These are phyloP conservation scores for Eudorina sp. DNA, from an alignment of 139 green algal genomes.

Conservation along the genomic window DNA sequence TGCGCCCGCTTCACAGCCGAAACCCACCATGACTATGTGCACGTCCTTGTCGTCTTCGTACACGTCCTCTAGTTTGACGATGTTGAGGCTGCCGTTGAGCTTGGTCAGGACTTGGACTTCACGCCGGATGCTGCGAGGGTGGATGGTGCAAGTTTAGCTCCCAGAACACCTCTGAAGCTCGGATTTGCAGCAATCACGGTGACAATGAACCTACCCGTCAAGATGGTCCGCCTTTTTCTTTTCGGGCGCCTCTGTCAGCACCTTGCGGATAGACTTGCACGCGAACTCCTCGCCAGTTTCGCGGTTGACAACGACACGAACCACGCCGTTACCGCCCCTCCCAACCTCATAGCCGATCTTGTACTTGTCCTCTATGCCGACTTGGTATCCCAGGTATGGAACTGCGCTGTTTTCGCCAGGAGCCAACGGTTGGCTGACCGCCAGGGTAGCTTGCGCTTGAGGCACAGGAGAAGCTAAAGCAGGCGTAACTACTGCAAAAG, in stretches of 20 bases:
- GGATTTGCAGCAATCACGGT: neutral
- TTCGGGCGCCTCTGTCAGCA: conserved; percentile 61
- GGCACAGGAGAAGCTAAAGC: no score
- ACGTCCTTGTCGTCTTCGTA: conserved; percentile 85
- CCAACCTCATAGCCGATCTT: conserved; percentile 1
- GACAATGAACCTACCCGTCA: conserved; percentile 52
- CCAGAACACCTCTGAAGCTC: no score
- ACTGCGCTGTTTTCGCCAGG: neutral
- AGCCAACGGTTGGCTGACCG: neutral
- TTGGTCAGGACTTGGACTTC: conserved; percentile 76
- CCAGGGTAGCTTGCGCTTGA: neutral
- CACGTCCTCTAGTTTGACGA: conserved; percentile 79
- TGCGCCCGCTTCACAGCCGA: no score
- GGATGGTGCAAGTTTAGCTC: neutral
- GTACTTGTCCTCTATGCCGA: neutral
- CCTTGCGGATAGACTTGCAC: conserved; percentile 86
- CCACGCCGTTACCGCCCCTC: conserved; percentile 63
- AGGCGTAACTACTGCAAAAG: neutral
- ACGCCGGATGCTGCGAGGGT: conserved; percentile 58
- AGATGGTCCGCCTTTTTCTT: conserved; percentile 79
- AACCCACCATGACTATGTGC: conserved; percentile 89
- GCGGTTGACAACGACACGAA: conserved; percentile 39
- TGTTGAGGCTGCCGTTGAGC: conserved; percentile 85
- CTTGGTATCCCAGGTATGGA: neutral
- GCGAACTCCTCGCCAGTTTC: conserved; percentile 77